Percentiles rank a stretch among this genome's conserved stretches.
phyloP scores from a whole-genome alignment of 495 filamentous ascomycete genomes.

The Hypoxylon perforatum region DNA sequence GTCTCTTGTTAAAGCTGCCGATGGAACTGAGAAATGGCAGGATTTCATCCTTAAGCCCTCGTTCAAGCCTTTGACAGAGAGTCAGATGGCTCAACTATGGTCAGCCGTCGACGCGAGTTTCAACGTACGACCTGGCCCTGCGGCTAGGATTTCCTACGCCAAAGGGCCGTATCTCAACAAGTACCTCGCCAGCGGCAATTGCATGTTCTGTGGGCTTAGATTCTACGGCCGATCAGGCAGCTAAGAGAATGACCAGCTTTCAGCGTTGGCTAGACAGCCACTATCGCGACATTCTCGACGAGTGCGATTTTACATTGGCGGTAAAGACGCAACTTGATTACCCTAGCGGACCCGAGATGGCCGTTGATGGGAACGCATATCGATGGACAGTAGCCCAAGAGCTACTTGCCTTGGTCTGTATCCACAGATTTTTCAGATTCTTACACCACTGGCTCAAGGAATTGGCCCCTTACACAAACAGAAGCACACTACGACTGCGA shows the following conservation, averaged over 20 bases:
- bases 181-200: conserved; percentile 50
- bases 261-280: conserved; percentile 59
- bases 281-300: conserved; percentile 67
- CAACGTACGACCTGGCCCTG: not conserved
- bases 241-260: conserved; percentile 53
- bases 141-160: not conserved
- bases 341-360: conserved; percentile 58
- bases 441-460: too few relatives aligned
- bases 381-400: conserved; percentile 59
- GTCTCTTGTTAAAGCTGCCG: too few relatives aligned
- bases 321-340: conserved; percentile 62
- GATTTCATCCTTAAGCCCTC: too few relatives aligned
- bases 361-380: conserved; percentile 62
- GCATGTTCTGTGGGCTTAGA: too few relatives aligned
- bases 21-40: too few relatives aligned
- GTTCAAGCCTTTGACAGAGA: not conserved
- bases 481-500: too few relatives aligned
- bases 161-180: not conserved
- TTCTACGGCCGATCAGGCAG: too few relatives aligned
- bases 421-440: too few relatives aligned
- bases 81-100: not conserved
- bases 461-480: too few relatives aligned
- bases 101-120: not conserved
- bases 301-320: conserved; percentile 65
- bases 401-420: conserved; percentile 57